Evolutionary conservation across 2,329 filamentous ascomycete species (phyloP).

Genomic region (Fusarium kyushuense): DNA sequence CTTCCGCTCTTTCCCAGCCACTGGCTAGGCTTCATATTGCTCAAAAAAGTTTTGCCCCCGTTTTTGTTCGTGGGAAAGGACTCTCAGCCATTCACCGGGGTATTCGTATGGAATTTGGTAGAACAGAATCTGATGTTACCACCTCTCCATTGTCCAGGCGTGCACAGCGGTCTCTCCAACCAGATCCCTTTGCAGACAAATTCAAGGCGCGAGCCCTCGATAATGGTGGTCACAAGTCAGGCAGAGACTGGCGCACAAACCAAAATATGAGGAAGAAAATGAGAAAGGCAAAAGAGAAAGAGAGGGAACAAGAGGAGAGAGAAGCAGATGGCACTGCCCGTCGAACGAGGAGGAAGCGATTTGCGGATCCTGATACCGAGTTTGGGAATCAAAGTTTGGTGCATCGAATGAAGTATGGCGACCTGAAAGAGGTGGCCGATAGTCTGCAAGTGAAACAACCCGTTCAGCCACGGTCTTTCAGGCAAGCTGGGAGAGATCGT

Average conservation of each 20-base stretch:
- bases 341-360: slow-evolving; percentile 63
- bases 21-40: slow-evolving; percentile 19
- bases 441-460: slow-evolving; percentile 46
- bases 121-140: neutral
- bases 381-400: slow-evolving; percentile 70
- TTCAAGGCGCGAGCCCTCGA: slow-evolving; percentile 49
- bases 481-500: slow-evolving; percentile 24
- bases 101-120: slow-evolving; percentile 51
- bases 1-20: slow-evolving; percentile 38
- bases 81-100: slow-evolving; percentile 78
- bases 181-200: slow-evolving; percentile 33
- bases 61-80: slow-evolving; percentile 48
- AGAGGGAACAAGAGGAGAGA: slow-evolving; percentile 53
- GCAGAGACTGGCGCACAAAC: slow-evolving; percentile 49
- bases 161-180: no score
- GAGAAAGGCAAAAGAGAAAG: slow-evolving; percentile 56
- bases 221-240: neutral
- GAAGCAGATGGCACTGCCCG: slow-evolving; percentile 53
- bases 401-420: slow-evolving; percentile 64
- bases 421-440: slow-evolving; percentile 48
- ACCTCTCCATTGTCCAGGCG: no score
- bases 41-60: slow-evolving; percentile 26
- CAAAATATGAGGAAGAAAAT: slow-evolving; percentile 66
- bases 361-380: slow-evolving; percentile 61
- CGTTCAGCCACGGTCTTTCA: slow-evolving; percentile 44